phyloP scores from a whole-genome alignment of 805 yeast species.

The Zygotorulaspora chibaensis region DNA sequence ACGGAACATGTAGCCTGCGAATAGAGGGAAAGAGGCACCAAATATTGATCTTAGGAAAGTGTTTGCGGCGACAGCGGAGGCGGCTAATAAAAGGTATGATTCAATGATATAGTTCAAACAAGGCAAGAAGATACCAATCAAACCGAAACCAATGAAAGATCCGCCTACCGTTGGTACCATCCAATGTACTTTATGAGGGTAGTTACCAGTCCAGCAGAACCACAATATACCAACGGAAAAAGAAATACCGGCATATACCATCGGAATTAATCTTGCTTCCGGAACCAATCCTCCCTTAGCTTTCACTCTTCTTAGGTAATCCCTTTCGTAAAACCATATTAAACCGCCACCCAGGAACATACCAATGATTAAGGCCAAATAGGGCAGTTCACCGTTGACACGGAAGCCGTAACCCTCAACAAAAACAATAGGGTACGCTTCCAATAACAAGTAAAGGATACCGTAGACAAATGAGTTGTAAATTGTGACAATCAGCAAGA shows the following conservation, averaged over 20 bases:
- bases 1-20: constrained; percentile 65
- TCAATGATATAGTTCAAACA: constrained; percentile 71
- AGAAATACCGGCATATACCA: constrained; percentile 64
- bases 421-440: constrained; percentile 74
- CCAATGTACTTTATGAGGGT: constrained; percentile 69
- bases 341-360: constrained; percentile 54
- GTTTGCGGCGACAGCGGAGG: constrained; percentile 74
- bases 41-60: constrained; percentile 63
- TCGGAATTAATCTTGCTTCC: constrained; percentile 72
- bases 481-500: constrained; percentile 59
- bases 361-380: constrained; percentile 71
- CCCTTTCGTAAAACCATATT: constrained; percentile 48
- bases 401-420: constrained; percentile 53
- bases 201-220: constrained; percentile 86
- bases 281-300: constrained; percentile 63
- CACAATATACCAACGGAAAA: constrained; percentile 80
- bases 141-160: constrained; percentile 60
- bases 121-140: constrained; percentile 63
- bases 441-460: constrained; percentile 65
- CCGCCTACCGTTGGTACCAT: constrained; percentile 72
- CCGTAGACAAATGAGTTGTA: constrained; percentile 81
- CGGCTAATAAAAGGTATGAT: constrained; percentile 64
- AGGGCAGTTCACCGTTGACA: constrained; percentile 61
- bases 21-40: constrained; percentile 70
- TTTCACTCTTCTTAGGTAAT: constrained; percentile 44